Evolutionary conservation across 2,329 filamentous ascomycete genomes (phyloP), one percentile per base, ranked within the genome.

Genomic region (Neobulgaria alba): DNA sequence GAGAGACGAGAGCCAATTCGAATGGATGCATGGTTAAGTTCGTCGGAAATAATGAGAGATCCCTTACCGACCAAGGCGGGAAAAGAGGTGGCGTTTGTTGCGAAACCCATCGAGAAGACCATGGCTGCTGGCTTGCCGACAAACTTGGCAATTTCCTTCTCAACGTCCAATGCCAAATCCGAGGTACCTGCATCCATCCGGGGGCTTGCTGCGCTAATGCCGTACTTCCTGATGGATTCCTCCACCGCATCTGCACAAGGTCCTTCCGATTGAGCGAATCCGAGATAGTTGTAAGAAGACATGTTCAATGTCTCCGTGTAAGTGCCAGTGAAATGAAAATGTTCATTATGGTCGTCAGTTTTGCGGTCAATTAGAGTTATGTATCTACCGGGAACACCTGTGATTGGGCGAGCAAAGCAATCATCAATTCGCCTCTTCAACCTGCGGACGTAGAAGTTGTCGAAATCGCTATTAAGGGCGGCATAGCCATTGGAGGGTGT

Each of bases 201-300:
- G 23, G 89, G 80, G 61, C 89, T 94, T 61, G 80, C 81, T 52
- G 82, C 75, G 56, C 80, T 84, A 49, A 96, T 77, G 31, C 90
- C 89, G 57, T 94, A 92, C 58, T 83, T 89, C 63, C 77, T 80
- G 50, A 95, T 79, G 34, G 76, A 77, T 34, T 89, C 82, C 67
- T 98, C 92, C 3, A 90, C 86, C 10, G 85, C 82, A 61, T 96
- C 90, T 34, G 92, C 92, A 59, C 92, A 98, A 30, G 92, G 90
- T 9, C 92, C 92, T 52, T 96, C 89, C 0, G 92, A 95, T 63
- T 98, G 92, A 38, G 92, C 92, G 57, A 98, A 98, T 32, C 92
- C 92, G 17, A 98, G 84, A 61, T 98, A 98, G 66, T 98, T 98
- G 74, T 98, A 98, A 1, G 92, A 98, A 68, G 90, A 95, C 82